Evolutionary conservation across 441 rosid genomes (phyloP), one percentile per base, ranked within the genome.

Genomic region (Aleurites moluccanus): DNA sequence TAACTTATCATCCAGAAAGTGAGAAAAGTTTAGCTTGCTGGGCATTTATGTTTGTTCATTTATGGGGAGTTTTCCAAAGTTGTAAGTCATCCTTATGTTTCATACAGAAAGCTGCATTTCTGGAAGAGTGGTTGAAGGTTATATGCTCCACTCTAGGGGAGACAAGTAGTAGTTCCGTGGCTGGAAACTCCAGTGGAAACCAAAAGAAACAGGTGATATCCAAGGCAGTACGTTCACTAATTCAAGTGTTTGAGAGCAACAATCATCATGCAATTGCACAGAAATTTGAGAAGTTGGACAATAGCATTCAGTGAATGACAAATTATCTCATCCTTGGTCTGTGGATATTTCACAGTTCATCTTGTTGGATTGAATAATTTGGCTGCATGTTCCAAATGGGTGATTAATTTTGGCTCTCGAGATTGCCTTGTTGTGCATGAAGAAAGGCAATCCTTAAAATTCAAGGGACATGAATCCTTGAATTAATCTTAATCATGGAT

Each of bases 101-200:
- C 53, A 49, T 69, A 69, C 82, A 92, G 98, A 96, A 91, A 89
- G 86, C 94, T 27, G 53, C 81, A 35, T 89, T 86, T 82, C 85
- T 96, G 53, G 99, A 93, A 87, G 93, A 89, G 72, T 95, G 98
- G 97, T 87, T 91, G 77, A 88, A 88, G 87, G 75, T 57, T 81
- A 80, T 93, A 66, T 87, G 87, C 84, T 80, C 78, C 27, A 87
- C 94, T 44, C 11, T 93, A 49, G 84, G 74, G 67, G 87, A 83
- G 79, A 55, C 85, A 47, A 80, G 77, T 33, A 28, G 77, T 33
- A 25, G 70, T 61, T 21, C 80, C 20, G 86, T 77, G 67, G 70
- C 55, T 65, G 87, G 80, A 69, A 74, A 65, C 67, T 77, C 83
- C 13, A 45, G 75, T 60, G 89, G 73, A 67, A 81, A 77, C 79